These are phyloP conservation scores for Phyllosticta ampelicida DNA, from an alignment of 2,329 filamentous ascomycete genomes.

Conservation along the genomic window DNA sequence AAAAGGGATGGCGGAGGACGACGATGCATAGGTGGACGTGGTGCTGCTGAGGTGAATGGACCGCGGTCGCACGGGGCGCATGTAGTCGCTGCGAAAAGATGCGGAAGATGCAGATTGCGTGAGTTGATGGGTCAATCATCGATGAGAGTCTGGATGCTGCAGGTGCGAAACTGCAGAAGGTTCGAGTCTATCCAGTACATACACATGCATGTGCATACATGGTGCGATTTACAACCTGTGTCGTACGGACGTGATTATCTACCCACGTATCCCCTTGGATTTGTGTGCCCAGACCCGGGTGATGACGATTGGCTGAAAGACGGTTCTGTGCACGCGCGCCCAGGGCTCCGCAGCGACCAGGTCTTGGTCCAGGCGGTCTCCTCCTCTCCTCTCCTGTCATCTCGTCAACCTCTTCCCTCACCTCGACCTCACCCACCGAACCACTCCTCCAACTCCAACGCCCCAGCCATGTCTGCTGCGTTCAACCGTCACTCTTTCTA, in stretches of 20 bases:
- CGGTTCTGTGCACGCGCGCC: no score
- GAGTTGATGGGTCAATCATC: no score
- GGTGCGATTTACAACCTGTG: neutral
- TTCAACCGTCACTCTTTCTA: conserved; percentile 9
- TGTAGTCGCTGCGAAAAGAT: neutral
- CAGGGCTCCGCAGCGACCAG: no score
- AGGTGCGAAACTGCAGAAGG: neutral
- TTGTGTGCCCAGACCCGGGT: neutral
- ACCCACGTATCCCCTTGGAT: no score
- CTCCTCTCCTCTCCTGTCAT: neutral
- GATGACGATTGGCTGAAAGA: neutral
- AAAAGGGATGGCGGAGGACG: neutral
- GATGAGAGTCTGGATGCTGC: neutral
- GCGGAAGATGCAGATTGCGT: neutral
- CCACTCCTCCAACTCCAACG: conserved; percentile 1
- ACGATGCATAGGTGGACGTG: neutral
- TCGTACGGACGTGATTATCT: neutral
- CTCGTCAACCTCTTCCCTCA: neutral
- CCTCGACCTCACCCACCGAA: neutral
- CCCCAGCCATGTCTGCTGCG: conserved; percentile 10
- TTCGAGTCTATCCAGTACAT: neutral
- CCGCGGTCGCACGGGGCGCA: neutral
- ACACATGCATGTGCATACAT: neutral
- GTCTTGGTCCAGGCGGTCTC: neutral
- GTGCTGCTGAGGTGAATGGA: neutral